Evolutionary conservation across 164 flowering plant species (phyloP).

Genomic region (Vitis riparia): DNA sequence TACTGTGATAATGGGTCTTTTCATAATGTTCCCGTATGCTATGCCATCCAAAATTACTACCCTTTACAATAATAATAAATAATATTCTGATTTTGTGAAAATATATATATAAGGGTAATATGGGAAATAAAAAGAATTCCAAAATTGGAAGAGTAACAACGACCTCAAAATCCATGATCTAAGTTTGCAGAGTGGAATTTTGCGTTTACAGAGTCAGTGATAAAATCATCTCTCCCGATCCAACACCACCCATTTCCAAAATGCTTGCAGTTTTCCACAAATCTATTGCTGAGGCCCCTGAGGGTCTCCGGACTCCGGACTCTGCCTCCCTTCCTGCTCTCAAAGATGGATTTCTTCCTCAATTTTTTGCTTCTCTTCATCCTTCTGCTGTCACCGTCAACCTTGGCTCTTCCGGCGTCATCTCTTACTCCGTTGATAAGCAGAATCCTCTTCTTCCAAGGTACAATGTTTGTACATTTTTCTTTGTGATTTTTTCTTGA

Average conservation of each 20-base stretch:
- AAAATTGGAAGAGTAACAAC: too few relatives aligned
- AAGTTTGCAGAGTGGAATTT: not conserved
- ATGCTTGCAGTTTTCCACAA: conserved; percentile 92
- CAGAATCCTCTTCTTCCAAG: conserved; percentile 90
- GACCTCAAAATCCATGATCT: too few relatives aligned
- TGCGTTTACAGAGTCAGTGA: not conserved
- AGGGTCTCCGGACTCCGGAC: conserved; percentile 59
- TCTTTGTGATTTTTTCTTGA: too few relatives aligned
- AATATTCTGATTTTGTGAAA: too few relatives aligned
- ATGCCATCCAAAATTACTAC: too few relatives aligned
- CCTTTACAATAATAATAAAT: too few relatives aligned
- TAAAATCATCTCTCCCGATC: not conserved
- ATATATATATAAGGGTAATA: too few relatives aligned
- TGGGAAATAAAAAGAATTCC: too few relatives aligned
- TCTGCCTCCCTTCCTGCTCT: conserved; percentile 39
- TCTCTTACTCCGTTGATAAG: conserved; percentile 61
- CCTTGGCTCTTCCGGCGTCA: conserved; percentile 57
- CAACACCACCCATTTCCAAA: conserved; percentile 14
- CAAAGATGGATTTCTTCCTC: conserved; percentile 57
- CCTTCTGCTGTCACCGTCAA: conserved; percentile 60
- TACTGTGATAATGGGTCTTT: too few relatives aligned
- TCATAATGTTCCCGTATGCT: too few relatives aligned
- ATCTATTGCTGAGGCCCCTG: conserved; percentile 89
- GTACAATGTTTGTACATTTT: conserved; percentile 29
- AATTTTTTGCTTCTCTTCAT: conserved; percentile 59